Evolutionary conservation across 768 basidiomycete genomes (phyloP), one percentile per base, ranked within the genome.

Genomic region (Lactifluus rugatus): DNA sequence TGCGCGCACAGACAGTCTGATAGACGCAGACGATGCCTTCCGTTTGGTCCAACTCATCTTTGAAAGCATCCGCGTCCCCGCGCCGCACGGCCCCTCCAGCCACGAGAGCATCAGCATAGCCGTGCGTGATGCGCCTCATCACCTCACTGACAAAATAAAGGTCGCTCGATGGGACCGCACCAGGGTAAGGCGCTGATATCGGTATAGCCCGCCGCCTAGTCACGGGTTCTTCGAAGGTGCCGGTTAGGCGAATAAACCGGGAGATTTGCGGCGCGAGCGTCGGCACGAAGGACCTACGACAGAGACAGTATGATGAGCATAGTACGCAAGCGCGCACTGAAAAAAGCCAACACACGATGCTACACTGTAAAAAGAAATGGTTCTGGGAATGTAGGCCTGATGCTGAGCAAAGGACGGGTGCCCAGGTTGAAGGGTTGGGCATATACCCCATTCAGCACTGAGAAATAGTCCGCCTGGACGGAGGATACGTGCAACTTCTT

Each of bases 391-490:
- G 32, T 58, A 50, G 0, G 39, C 41, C 6, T 36, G 48, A 28
- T 28, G 48, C 2, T 45, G 37, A 25, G 14, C 46, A 39, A 45
- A 32, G 42, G 11, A 28, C 17, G 61, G 61, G 47, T 64, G 61
- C 23, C 8, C 32, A 11, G 61, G 63, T 26, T 64, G 61, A 8
- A 64, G 54, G 26, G 67, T 56, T 0, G 79, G 74, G 36, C 66
- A 71, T 25, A 75, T 72, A 36, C 71, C 73, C 76, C 83, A 81
- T 70, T 89, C 87, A 42, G 76, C 76, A 1, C 82, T 82, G 8
- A 85, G 61, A 67, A 88, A 84, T 14, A 90, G 69, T 1, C 89
- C 89, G n/a, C 83, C 83, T 5, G 81, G 80, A 46, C 81, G 80
- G 13, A 92, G 72, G 46, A 89, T 73, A 39, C 89, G 81, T 6